phyloP scores from a whole-genome alignment of 2,329 filamentous ascomycete genomes.

The Orbilia oligospora region DNA sequence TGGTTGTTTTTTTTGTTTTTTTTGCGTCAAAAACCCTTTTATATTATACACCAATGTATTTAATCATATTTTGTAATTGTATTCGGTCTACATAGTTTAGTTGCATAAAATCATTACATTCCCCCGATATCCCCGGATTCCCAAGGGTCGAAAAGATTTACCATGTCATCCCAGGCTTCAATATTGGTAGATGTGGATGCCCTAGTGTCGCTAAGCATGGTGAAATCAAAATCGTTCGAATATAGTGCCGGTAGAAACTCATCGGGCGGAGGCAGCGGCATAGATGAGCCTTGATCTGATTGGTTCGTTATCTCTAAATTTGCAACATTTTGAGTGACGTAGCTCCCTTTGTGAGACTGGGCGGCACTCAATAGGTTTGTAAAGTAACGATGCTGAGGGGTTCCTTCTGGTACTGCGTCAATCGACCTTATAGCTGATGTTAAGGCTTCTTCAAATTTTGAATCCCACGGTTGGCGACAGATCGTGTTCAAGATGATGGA shows the following conservation, averaged over 20 bases:
- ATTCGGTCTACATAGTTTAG: background rate
- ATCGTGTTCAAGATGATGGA: constrained; percentile 23
- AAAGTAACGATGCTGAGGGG: constrained; percentile 3
- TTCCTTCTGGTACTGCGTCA: constrained; percentile 15
- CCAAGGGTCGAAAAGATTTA: constrained; percentile 12
- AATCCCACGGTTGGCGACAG: constrained; percentile 22
- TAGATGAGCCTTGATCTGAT: background rate
- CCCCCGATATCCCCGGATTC: constrained; percentile 15
- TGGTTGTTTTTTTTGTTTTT: background rate
- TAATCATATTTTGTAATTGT: constrained; percentile 26
- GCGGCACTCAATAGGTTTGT: constrained; percentile 8
- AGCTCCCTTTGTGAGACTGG: background rate
- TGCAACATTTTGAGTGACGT: background rate
- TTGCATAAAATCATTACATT: constrained; percentile 1
- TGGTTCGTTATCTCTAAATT: background rate
- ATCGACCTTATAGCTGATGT: constrained; percentile 11
- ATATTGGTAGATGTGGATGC: background rate
- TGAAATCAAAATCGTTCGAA: background rate
- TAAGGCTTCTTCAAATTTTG: constrained; percentile 25
- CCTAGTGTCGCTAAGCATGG: background rate
- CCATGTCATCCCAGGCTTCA: constrained; percentile 29
- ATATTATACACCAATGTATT: constrained; percentile 18
- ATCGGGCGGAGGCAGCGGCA: background rate
- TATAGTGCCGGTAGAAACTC: background rate
- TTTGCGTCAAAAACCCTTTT: background rate